Evolutionary conservation across 768 basidiomycete genomes (phyloP).

Genomic region (Naganishia onofrii): DNA sequence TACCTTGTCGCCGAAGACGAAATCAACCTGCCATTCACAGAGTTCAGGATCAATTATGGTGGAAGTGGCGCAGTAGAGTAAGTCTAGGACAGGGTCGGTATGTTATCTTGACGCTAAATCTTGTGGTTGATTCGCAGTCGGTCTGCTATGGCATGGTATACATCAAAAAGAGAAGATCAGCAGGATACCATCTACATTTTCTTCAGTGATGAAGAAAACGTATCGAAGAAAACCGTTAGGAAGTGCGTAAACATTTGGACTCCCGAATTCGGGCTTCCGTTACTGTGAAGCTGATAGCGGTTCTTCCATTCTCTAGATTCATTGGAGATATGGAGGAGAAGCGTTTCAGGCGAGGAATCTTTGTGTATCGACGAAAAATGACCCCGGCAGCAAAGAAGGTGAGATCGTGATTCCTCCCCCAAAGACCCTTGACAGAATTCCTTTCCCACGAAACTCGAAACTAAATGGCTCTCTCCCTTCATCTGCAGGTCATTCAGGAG

Average conservation of each 20-base stretch:
- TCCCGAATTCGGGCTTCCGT: background rate
- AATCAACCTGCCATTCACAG: conserved; percentile 77
- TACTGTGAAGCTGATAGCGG: conserved; percentile 1
- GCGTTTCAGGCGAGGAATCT: conserved; percentile 81
- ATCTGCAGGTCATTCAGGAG: conserved; percentile 76
- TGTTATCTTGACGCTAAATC: background rate
- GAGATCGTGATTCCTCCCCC: conserved; percentile 34
- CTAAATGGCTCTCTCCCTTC: background rate
- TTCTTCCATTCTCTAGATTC: conserved; percentile 58
- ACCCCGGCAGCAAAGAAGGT: conserved; percentile 95
- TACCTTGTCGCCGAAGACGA: conserved; percentile 93
- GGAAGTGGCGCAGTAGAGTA: conserved; percentile 78
- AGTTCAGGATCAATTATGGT: conserved; percentile 72
- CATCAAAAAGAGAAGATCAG: conserved; percentile 57
- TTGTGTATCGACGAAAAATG: conserved; percentile 94
- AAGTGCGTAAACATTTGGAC: conserved; percentile 62
- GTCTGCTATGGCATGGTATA: conserved; percentile 83
- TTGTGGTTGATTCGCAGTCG: conserved; percentile 60
- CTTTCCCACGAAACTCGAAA: conserved; percentile 19
- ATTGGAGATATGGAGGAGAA: conserved; percentile 88
- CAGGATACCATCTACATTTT: conserved; percentile 79
- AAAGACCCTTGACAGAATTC: background rate
- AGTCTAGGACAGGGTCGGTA: conserved; percentile 49
- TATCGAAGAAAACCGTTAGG: conserved; percentile 96
- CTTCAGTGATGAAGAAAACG: conserved; percentile 92